Conservation (phyloP, 768 basidiomycete genomes). For the Collybia sp. region DNA sequence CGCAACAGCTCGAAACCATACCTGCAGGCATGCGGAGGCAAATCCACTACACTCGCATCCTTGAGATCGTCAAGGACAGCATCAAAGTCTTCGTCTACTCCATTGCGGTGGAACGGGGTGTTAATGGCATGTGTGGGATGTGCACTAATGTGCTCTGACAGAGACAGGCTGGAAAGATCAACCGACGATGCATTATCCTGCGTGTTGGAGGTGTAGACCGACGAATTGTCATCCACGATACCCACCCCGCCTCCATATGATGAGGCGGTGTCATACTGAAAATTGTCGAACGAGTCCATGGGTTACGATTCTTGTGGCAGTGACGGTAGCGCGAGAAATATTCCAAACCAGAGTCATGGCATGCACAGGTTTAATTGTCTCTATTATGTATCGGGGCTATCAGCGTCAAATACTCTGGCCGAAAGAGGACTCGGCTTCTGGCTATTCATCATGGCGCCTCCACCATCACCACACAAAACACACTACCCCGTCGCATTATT, state of each 20-base stretch:
- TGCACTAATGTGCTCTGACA: constrained; percentile 55
- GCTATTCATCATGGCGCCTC: too few species aligned
- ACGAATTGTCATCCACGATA: constrained; percentile 75
- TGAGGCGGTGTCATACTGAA: constrained; percentile 80
- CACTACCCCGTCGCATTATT: too few species aligned
- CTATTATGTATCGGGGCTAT: too few species aligned
- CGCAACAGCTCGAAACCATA: constrained; percentile 28
- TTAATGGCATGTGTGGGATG: constrained; percentile 35
- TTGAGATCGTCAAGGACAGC: constrained; percentile 86
- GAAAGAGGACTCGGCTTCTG: too few species aligned
- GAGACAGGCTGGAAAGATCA: constrained; percentile 64
- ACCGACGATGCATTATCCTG: constrained; percentile 52
- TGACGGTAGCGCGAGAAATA: too few species aligned
- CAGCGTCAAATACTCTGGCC: too few species aligned
- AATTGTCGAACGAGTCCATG: constrained; percentile 85
- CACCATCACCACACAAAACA: too few species aligned
- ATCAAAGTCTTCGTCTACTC: constrained; percentile 83
- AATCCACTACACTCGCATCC: constrained; percentile 71
- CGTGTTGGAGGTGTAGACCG: constrained; percentile 74
- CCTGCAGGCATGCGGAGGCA: constrained; percentile 97
- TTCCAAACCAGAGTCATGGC: too few species aligned
- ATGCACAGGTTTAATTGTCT: too few species aligned
- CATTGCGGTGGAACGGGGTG: constrained; percentile 22
- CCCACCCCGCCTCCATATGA: constrained; percentile 68
- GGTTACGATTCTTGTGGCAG: constrained; percentile 9